Evolutionary conservation across 495 filamentous ascomycete genomes (phyloP).

Genomic region (Penicillium psychrofluorescens): DNA sequence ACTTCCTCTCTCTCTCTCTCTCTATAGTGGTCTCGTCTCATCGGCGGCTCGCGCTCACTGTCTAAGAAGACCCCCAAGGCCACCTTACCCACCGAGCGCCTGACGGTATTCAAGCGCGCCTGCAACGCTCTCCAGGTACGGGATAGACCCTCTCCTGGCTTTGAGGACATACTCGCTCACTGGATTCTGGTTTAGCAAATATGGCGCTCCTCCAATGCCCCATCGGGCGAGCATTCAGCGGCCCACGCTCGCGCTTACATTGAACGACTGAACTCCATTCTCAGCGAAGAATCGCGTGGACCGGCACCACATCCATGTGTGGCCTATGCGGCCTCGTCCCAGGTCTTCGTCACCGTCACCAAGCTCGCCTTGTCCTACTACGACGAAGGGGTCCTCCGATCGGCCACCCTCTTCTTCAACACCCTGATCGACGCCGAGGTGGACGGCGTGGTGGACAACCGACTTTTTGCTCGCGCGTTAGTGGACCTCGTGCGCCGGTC

Average conservation of each 20-base stretch:
- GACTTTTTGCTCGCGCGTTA: conserved; percentile 73
- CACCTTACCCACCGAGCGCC: conserved; percentile 75
- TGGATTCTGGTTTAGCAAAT: conserved; percentile 49
- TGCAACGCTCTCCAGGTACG: conserved; percentile 78
- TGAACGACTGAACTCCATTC: conserved; percentile 64
- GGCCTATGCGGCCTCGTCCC: conserved; percentile 69
- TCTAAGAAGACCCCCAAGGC: conserved; percentile 50
- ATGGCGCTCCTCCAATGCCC: conserved; percentile 61
- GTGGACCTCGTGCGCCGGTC: conserved; percentile 63
- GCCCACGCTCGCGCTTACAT: conserved; percentile 48
- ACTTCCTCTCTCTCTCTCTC: conserved; percentile 1
- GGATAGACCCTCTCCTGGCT: neutral
- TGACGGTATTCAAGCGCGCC: conserved; percentile 81
- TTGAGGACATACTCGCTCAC: conserved; percentile 1
- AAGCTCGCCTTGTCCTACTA: conserved; percentile 75
- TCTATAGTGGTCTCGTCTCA: conserved; percentile 75
- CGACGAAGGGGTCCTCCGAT: conserved; percentile 71
- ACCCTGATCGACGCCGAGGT: conserved; percentile 92
- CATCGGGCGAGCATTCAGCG: conserved; percentile 41
- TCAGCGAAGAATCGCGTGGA: conserved; percentile 82
- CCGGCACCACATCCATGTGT: conserved; percentile 86
- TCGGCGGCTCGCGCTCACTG: conserved; percentile 70
- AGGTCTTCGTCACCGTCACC: conserved; percentile 79
- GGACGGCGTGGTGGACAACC: conserved; percentile 81
- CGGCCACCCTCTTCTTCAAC: conserved; percentile 77